Base-by-base conservation (phyloP, 2,329 filamentous ascomycete species). In the Cadophora sp. region DNA sequence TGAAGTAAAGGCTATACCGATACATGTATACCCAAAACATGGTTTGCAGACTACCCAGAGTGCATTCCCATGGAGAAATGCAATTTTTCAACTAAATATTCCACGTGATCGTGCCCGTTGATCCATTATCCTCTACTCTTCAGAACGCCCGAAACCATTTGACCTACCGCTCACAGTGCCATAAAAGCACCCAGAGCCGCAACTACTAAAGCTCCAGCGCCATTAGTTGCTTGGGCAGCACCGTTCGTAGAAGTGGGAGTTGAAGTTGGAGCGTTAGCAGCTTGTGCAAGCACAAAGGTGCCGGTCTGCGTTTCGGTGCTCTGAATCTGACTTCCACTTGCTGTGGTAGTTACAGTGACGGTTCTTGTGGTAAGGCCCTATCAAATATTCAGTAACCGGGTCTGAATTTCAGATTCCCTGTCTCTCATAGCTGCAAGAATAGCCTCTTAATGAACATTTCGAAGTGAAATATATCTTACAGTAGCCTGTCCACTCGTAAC, bases 281-380 rank as follows among this genome's bases (percentile, higher is more conserved):
- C 64, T 29, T 65, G 64, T 34, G 64, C 65, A 3, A 62, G 37
- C 11, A 67, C 58, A 2, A 67, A 24, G 7, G 65, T 67, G 3
- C 59, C 65, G 7, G 65, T 67, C 19, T 67, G 65, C 16, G 65
- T 67, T 50, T 60, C 50, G 1, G 65, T 67, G 27, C 59, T 62
- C 31, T 9, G 16, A 5, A 62, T 48, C 22, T 63, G 61, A 4
- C 27, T 40, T 4, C 61, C 61, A 27, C 61, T 63, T 37, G 50
- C 50, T 16, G 59, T 62, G 8, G 53, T 56, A 26, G 65, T 58
- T 8, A 62, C 60, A 2, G 65, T 67, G 26, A 67, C 59, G 19
- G 65, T 67, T 40, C 65, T 62, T 19, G 65, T 67, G 9, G 59
- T 62, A 34, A 67, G 53, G 4, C 65, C 65, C 34, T 63, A n/a